Conservation (phyloP, 2,329 filamentous ascomycete genomes). For the Talaromyces sp. region DNA sequence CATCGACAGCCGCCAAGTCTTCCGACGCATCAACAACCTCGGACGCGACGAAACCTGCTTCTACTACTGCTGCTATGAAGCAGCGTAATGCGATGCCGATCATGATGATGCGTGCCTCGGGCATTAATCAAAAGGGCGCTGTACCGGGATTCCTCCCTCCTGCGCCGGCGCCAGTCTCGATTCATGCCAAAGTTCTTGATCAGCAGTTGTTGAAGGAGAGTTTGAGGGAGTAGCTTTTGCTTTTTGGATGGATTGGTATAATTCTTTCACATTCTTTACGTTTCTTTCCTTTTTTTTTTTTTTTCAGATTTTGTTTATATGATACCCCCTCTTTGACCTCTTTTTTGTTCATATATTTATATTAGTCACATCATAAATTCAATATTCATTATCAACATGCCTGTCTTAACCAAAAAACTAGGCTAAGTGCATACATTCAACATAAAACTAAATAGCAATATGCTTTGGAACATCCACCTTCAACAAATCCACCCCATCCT, state of each 20-base stretch:
- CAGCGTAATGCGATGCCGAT: conserved; percentile 51
- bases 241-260: conserved; percentile 4
- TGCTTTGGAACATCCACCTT: conserved; percentile 21
- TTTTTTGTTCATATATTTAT: conserved; percentile 1
- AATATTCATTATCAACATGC: neutral
- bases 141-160: conserved; percentile 64
- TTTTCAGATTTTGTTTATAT: neutral
- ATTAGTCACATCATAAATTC: neutral
- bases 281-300: neutral
- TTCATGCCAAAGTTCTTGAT: conserved; percentile 54
- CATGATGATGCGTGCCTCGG: conserved; percentile 58
- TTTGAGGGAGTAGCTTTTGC: conserved; percentile 41
- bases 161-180: conserved; percentile 46
- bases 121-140: conserved; percentile 72
- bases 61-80: too few species aligned
- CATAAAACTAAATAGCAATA: conserved; percentile 16
- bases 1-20: conserved; percentile 14
- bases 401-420: neutral
- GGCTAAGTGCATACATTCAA: too few species aligned
- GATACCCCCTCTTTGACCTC: conserved; percentile 8
- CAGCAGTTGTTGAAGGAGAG: conserved; percentile 57
- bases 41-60: neutral
- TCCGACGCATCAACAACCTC: conserved; percentile 14
- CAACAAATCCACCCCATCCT: conserved; percentile 45
- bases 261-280: conserved; percentile 4